Evolutionary conservation across 2,329 filamentous ascomycete genomes (phyloP), one percentile per base, ranked within the genome.

Genomic region (Fusarium torulosum): DNA sequence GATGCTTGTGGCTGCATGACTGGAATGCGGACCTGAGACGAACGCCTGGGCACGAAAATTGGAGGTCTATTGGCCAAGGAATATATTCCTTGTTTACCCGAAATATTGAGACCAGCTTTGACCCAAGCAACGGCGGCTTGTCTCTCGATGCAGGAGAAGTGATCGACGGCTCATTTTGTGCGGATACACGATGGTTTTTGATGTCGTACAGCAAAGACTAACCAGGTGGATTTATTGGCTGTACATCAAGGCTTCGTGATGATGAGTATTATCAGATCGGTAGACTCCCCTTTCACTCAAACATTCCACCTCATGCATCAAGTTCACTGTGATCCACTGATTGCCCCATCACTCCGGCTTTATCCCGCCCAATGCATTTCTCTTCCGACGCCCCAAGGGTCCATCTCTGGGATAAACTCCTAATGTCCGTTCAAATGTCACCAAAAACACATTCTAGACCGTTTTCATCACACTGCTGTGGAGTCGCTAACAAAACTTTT

Each of bases 381-480:
- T 37, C 9, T 37, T 11, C 35, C 35, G 35, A 19, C 6, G 9
- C 17, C 17, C 17, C 35, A n/a, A 37, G 35, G 35, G 17, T n/a
- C 17, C n/a, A n/a, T 10, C 35, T 15, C 14, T 19, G 35, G 7
- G 19, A 37, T 37, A 10, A 37, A n/a, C 17, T 37, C 33, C 15
- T 37, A 35, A 37, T 37, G 8, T 37, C 35, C 35, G 35, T 19
- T n/a, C 17, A 37, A 9, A 37, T 37, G 17, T 10, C 17, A 37
- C 35, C 17, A 9, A 37, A n/a, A 42, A 7, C 42, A 35, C 33
- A 46, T 66, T 51, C 63, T 37, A 64, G 53, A 64, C 64, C 42
- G 21, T 8, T 3, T 37, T 10, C 17, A 37, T 19, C 35, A 37
- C 5, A 17, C 17, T n/a, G n/a, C 8, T 20, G 55, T 53, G 49